Evolutionary conservation across 495 filamentous ascomycete species (phyloP).

Genomic region (Achaetomiella virescens): DNA sequence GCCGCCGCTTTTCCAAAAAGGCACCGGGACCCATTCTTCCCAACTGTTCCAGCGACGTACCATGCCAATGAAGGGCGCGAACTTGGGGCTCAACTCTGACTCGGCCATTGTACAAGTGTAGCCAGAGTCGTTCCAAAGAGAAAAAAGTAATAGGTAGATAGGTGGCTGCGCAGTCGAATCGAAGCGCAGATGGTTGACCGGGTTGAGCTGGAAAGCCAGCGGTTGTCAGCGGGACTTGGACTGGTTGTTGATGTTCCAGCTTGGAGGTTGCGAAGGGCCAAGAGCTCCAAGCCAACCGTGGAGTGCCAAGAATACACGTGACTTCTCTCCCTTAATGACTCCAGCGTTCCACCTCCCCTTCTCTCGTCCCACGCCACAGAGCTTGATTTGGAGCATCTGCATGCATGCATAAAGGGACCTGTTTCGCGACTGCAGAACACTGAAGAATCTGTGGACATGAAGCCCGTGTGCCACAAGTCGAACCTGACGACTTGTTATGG

Average conservation of each 20-base stretch:
- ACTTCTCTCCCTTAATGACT: no score
- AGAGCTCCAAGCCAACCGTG: slow-evolving; percentile 3
- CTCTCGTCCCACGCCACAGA: no score
- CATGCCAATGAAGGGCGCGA: slow-evolving; percentile 97
- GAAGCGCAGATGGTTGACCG: not conserved
- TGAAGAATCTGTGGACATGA: no score
- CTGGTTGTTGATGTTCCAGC: slow-evolving; percentile 5
- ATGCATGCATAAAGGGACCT: no score
- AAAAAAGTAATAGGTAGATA: not conserved
- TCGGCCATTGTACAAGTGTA: slow-evolving; percentile 52
- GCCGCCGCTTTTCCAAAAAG: not conserved
- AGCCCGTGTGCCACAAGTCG: no score
- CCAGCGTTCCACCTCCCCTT: no score
- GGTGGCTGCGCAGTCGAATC: not conserved
- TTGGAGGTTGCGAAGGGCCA: slow-evolving; percentile 15
- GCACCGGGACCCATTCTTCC: not conserved
- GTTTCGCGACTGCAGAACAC: no score
- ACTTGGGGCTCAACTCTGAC: slow-evolving; percentile 70
- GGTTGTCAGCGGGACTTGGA: slow-evolving; percentile 2
- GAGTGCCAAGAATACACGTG: slow-evolving; percentile 5
- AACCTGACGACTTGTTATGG: no score
- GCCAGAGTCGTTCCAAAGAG: not conserved
- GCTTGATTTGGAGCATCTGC: no score
- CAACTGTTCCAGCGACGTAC: slow-evolving; percentile 42
- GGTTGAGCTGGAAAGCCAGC: not conserved